Conservation (phyloP, 139 green algal genomes). For the Desmodesmus armatus region DNA sequence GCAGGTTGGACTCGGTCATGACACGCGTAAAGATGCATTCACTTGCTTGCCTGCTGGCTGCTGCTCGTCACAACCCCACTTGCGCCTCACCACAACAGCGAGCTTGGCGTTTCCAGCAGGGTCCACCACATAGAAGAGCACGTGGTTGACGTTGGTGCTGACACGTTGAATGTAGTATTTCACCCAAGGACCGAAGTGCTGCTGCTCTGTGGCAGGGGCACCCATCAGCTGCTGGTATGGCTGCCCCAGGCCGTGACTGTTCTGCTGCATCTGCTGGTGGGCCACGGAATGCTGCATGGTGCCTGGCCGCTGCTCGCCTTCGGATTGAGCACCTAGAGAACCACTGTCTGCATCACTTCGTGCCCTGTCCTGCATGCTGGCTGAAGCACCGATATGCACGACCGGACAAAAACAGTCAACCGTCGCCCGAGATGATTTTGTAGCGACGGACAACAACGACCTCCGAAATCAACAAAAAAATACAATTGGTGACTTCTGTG, state of each 20-base stretch:
- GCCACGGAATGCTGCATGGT: neutral
- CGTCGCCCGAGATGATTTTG: no score
- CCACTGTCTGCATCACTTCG: no score
- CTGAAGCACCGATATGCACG: no score
- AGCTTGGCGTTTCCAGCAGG: constrained; percentile 22
- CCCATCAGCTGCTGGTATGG: neutral
- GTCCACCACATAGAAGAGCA: constrained; percentile 43
- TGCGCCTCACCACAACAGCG: constrained; percentile 34
- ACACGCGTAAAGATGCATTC: neutral
- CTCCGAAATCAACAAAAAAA: no score
- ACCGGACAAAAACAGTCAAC: no score
- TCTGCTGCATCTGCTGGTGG: neutral
- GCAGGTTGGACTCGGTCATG: neutral
- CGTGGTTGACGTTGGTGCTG: constrained; percentile 40
- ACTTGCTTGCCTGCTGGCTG: neutral
- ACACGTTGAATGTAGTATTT: constrained; percentile 45
- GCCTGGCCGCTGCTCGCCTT: no score
- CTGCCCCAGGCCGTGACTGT: neutral
- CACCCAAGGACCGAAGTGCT: neutral
- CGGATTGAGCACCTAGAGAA: no score
- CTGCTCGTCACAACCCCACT: neutral
- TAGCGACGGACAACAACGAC: no score
- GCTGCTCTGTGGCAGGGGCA: no score
- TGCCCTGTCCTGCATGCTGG: no score
- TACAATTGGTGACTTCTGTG: no score